These are phyloP conservation scores for Pulicaria dysenterica DNA, from an alignment of 129 eudicot species.

Conservation along the genomic window DNA sequence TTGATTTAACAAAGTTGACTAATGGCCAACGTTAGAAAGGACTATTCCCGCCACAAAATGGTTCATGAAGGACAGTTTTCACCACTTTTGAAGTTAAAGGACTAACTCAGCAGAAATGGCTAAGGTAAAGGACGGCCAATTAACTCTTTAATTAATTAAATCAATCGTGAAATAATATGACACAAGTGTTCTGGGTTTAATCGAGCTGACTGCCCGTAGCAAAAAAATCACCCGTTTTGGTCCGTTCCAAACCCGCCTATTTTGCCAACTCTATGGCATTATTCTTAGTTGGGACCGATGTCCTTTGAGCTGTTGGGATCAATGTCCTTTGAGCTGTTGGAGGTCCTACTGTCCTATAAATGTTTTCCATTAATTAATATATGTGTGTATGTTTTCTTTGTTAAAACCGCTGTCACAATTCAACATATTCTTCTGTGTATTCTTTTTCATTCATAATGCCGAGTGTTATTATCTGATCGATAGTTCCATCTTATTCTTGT, in stretches of 20 bases:
- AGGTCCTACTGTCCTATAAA: no score
- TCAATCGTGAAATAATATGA: not conserved
- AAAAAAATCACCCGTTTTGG: not conserved
- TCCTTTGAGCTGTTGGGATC: no score
- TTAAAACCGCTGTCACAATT: not conserved
- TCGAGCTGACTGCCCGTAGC: not conserved
- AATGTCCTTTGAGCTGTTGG: no score
- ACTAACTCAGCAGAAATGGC: not conserved
- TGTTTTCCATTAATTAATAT: no score
- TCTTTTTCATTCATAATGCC: constrained; percentile 2
- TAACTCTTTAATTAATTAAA: not conserved
- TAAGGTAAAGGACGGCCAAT: not conserved
- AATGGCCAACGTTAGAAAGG: no score
- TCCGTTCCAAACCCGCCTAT: not conserved
- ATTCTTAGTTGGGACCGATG: no score
- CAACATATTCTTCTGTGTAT: not conserved
- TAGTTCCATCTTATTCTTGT: constrained; percentile 1
- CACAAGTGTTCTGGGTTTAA: not conserved
- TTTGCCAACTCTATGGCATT: not conserved
- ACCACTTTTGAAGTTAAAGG: no score
- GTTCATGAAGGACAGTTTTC: no score
- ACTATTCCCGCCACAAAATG: no score
- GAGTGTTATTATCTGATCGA: not conserved
- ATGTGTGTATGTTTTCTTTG: no score
- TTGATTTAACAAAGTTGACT: no score